These are phyloP conservation scores for Macrocybe sp. DNA, from an alignment of 1,284 basidiomycete species.

Conservation along the genomic window DNA sequence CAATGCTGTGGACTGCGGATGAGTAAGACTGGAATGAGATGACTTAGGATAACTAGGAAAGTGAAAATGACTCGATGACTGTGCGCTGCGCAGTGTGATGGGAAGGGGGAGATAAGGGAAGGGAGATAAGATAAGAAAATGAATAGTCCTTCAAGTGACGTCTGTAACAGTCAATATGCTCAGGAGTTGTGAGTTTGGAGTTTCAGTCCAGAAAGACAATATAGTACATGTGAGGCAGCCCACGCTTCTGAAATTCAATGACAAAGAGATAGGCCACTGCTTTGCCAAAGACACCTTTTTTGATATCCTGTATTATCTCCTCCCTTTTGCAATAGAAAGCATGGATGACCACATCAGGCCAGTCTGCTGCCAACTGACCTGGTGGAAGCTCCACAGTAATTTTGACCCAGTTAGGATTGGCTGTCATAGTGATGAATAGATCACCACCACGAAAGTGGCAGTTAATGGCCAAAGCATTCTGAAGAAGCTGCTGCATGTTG, in stretches of 20 bases:
- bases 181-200: slow-evolving; percentile 25
- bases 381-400: slow-evolving; percentile 32
- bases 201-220: slow-evolving; percentile 31
- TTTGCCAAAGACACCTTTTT: slow-evolving; percentile 23
- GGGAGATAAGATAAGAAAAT: no score
- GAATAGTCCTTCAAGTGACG: no score
- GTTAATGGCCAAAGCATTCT: slow-evolving; percentile 39
- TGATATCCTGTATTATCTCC: slow-evolving; percentile 32
- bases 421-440: slow-evolving; percentile 42
- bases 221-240: slow-evolving; percentile 43
- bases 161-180: no score
- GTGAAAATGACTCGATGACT: no score
- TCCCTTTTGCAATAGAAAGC: slow-evolving; percentile 41
- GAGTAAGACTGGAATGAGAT: no score
- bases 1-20: no score
- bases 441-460: slow-evolving; percentile 27
- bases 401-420: slow-evolving; percentile 41
- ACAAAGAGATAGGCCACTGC: slow-evolving; percentile 31
- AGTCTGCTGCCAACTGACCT: slow-evolving; percentile 33
- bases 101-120: no score
- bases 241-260: slow-evolving; percentile 48
- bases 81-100: no score
- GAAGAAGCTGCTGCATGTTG: slow-evolving; percentile 36
- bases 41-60: no score
- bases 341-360: slow-evolving; percentile 39